Percentiles rank a stretch among this genome's conserved stretches.
Conservation (phyloP, 2,329 filamentous ascomycete genomes). For the Myotisia sp. region DNA sequence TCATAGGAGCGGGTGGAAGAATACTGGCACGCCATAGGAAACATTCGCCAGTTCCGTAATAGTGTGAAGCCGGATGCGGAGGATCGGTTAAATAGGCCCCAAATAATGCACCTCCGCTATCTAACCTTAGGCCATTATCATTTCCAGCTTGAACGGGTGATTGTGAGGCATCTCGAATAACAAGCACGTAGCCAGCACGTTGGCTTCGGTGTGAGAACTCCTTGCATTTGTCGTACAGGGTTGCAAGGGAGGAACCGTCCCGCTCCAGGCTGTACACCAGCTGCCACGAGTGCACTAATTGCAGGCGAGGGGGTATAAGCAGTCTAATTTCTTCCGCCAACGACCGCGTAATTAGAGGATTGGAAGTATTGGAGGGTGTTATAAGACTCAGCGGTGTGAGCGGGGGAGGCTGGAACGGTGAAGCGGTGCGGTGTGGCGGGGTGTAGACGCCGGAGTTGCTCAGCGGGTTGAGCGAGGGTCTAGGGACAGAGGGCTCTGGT, state of each 20-base stretch:
- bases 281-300: constrained; percentile 75
- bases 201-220: constrained; percentile 48
- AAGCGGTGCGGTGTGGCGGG: constrained; percentile 48
- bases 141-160: constrained; percentile 1
- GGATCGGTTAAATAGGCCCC: constrained; percentile 88
- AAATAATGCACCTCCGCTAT: constrained; percentile 48
- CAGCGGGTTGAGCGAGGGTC: constrained; percentile 13
- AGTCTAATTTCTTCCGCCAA: constrained; percentile 88
- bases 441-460: constrained; percentile 42
- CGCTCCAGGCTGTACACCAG: constrained; percentile 82
- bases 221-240: constrained; percentile 68
- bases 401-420: constrained; percentile 76
- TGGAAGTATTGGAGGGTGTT: constrained; percentile 45
- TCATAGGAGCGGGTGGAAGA: constrained; percentile 38
- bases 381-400: constrained; percentile 63
- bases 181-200: constrained; percentile 75
- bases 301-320: constrained; percentile 70
- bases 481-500: constrained; percentile 10
- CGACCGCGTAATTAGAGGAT: constrained; percentile 50
- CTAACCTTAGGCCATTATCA: constrained; percentile 1
- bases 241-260: constrained; percentile 74
- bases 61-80: constrained; percentile 65
- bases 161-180: constrained; percentile 55
- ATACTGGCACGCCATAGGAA: constrained; percentile 73
- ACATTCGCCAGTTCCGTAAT: constrained; percentile 93